Evolutionary conservation across 805 yeast species (phyloP), one percentile per base, ranked within the genome.

Genomic region (Starmerella vaccinii): DNA sequence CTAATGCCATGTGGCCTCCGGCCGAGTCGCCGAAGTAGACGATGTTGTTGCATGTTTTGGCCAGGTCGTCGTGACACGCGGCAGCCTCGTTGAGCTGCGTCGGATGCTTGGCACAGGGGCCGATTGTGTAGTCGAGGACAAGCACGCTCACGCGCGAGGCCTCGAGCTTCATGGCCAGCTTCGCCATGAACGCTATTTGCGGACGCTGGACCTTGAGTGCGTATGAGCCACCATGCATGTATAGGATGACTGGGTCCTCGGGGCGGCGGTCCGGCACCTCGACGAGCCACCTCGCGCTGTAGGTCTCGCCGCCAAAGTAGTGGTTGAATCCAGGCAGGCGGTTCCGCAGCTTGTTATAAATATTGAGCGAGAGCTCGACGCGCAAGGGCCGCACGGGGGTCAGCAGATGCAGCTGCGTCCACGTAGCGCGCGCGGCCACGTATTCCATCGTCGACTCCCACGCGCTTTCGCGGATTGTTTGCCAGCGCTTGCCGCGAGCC

Each of bases 21-120:
- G 64, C 64, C 9, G 68, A 65, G 46, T 66, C 69, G 16, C 69
- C 69, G 24, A 56, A 48, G 3, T 61, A 43, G 10, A 61, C 51
- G 38, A 63, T 50, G 46, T 55, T 52, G 32, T 56, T 47, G 37
- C 58, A 55, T 1, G 55, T 34, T 35, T 54, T 41, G 16, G 50
- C 23, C 21, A 65, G 49, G 5, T 51, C 53, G 30, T 57, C 52
- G 48, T 56, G 62, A 26, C 59, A 50, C 5, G 47, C 38, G 24
- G 52, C 50, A 12, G 56, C 54, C 49, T 66, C 66, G 18, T 49
- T 27, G 24, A 65, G 47, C 50, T 64, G 68, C 10, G 51, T 49
- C 13, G 69, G 68, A 52, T 47, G 59, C 35, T 38, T 47, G 4
- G 56, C 54, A 10, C 49, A 50, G 3, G 63, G 57, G 16, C 61